Base-by-base conservation (phyloP, 1,284 basidiomycete species). In the Marasmius sp. region DNA sequence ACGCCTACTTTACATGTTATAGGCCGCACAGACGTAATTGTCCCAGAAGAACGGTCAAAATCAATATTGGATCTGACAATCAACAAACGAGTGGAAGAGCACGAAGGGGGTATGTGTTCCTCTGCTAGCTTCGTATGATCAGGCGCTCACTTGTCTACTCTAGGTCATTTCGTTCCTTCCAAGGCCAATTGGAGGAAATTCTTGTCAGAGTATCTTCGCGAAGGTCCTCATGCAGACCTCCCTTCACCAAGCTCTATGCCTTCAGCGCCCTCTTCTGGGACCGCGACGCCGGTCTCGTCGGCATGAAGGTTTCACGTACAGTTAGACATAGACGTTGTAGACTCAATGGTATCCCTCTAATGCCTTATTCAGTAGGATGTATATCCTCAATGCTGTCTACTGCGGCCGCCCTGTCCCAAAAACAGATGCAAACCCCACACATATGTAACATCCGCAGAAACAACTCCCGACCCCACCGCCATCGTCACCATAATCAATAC, bases 1-100 rank as follows among this genome's bases (percentile, higher is more conserved):
- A 92, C 94, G 0, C 91, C 88, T 4, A 94, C 92, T 0, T 77
- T 97, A 20, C 93, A 95, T 71, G 80, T 97, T 16, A 77, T 94
- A 6, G 94, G 95, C 5, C 83, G 79, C 68, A 94, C 82, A 50
- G 94, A 97, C 68, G 84, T 93, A 12, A 83, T 97, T 43, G 91
- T 97, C 3, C 76, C 86, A 3, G 85, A 86, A 66, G 93, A 92
- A 69, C 80, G 91, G 27, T 84, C 90, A 3, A 80, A 81, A 65
- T 75, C 77, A 9, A 75, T 96, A 16, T 73, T 92, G 8, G 81
- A 83, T 1, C 77, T 85, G 6, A 90, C 91, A 37, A 70, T 70
- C 0, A 82, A 85, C 48, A 78, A 77, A 53, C 81, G 91, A 11
- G 79, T 93, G 4, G 91, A 91, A 69, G 82, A 83, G 68, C 92